phyloP scores from a whole-genome alignment of 2,329 filamentous ascomycete species.

The Beauveria medogensis region DNA sequence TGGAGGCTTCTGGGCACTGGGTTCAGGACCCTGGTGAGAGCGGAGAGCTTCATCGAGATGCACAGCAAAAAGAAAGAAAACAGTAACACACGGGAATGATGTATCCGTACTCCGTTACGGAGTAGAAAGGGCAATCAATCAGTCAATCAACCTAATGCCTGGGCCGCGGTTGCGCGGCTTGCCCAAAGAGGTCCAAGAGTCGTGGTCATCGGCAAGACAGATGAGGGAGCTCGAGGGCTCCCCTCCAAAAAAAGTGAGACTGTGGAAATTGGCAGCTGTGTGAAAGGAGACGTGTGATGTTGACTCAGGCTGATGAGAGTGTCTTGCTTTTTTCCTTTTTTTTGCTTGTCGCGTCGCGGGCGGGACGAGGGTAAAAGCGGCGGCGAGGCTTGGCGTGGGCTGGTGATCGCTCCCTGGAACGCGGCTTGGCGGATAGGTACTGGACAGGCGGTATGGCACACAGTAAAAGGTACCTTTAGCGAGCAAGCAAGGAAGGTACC shows the following conservation, averaged over 20 bases:
- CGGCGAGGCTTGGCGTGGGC: background rate
- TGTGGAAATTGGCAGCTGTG: constrained; percentile 9
- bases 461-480: background rate
- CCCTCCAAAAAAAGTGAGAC: constrained; percentile 2
- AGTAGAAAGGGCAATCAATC: no score
- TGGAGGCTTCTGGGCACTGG: background rate
- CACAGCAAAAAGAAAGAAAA: background rate
- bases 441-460: background rate
- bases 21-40: no score
- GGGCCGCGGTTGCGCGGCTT: no score
- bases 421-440: background rate
- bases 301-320: constrained; percentile 7
- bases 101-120: no score
- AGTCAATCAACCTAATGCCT: no score
- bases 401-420: background rate
- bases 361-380: background rate
- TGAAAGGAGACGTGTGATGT: background rate
- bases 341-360: background rate
- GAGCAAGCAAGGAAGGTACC: background rate
- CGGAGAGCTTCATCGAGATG: no score
- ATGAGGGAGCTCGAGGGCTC: background rate
- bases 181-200: background rate
- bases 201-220: background rate
- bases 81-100: no score
- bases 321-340: constrained; percentile 2